phyloP scores from a whole-genome alignment of 495 filamentous ascomycete species.

The Trichoderma reesei region DNA sequence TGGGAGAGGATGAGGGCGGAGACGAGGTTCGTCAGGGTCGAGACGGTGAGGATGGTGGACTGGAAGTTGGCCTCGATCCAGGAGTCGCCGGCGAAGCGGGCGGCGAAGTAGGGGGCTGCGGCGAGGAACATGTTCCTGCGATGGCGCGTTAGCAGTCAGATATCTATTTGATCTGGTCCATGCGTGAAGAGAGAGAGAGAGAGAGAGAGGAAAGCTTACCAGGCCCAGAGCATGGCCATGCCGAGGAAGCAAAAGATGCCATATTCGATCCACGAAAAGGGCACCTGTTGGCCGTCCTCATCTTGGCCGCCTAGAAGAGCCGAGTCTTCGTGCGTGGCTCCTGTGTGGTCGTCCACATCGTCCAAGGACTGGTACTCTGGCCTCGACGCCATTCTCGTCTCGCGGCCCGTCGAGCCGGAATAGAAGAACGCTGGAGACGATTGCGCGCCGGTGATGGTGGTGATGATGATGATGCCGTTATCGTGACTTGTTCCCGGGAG shows the following conservation, averaged over 20 bases:
- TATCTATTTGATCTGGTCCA: conserved; percentile 13
- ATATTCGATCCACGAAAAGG: conserved; percentile 78
- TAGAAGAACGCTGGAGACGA: too few relatives aligned
- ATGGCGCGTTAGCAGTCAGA: too few relatives aligned
- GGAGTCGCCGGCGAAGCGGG: conserved; percentile 60
- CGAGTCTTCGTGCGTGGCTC: conserved; percentile 5
- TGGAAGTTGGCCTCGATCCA: conserved; percentile 76
- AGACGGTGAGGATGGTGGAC: conserved; percentile 76
- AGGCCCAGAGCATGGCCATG: conserved; percentile 92
- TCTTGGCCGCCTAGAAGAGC: conserved; percentile 8
- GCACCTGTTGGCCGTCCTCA: conserved; percentile 26
- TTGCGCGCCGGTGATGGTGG: too few relatives aligned
- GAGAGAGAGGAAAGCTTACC: conserved; percentile 46
- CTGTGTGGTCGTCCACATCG: not conserved
- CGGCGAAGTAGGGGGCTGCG: conserved; percentile 84
- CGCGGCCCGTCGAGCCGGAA: too few relatives aligned
- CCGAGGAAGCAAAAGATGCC: conserved; percentile 77
- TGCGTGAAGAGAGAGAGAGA: not conserved
- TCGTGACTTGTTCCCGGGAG: too few relatives aligned
- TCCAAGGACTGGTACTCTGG: not conserved
- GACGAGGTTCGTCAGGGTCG: conserved; percentile 67
- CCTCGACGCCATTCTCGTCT: not conserved
- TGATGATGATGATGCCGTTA: too few relatives aligned
- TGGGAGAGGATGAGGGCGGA: conserved; percentile 65
- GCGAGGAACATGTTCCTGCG: conserved; percentile 97